Evolutionary conservation across 2,329 filamentous ascomycete genomes (phyloP), one percentile per base, ranked within the genome.

Genomic region (Plenodomus tracheiphilus): DNA sequence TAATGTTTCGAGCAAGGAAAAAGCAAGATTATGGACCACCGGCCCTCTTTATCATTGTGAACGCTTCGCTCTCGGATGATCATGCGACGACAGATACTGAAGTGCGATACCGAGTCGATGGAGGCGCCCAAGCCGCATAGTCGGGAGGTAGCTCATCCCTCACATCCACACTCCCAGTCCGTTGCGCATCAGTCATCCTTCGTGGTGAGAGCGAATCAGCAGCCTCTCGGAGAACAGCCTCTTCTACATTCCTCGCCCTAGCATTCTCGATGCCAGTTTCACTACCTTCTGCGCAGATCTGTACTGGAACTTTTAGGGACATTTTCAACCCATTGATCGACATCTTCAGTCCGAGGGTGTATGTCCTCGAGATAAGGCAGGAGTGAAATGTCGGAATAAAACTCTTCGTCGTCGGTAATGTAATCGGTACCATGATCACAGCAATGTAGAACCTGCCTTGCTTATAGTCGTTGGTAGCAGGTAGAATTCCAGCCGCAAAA

Each of bases 301-400:
- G 77, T 2, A 80, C 51, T 0, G 77, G 77, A 1, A 79, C 59
- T 45, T 76, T 77, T 36, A 80, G 62, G 7, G 66, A 64, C 25
- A 79, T 45, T 1, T 46, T 58, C 0, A 62, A 56, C 43, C 74
- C 68, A 3, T 66, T 56, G 41, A 82, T 77, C 3, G 79, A 77
- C 18, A 89, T 69, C 13, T 76, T 74, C 47, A 89, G 70, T 44
- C 84, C 80, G 13, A 90, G 77, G 3, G 75, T 69, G 66, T 90
- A 89, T 16, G 78, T 73, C 43, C 87, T 79, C n/a, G 82, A 84
- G 38, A 84, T 74, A 44, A 89, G 78, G 66, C 86, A 90, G 34
- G 81, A 79, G 73, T 88, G 84, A 72, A 89, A 90, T 2, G 85
- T 86, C 1, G 86, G 87, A 17, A 87, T 73, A 65, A 87, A 87